Evolutionary conservation across 176 grass and related monocot genomes (phyloP).

Genomic region (Luzula sylvatica): DNA sequence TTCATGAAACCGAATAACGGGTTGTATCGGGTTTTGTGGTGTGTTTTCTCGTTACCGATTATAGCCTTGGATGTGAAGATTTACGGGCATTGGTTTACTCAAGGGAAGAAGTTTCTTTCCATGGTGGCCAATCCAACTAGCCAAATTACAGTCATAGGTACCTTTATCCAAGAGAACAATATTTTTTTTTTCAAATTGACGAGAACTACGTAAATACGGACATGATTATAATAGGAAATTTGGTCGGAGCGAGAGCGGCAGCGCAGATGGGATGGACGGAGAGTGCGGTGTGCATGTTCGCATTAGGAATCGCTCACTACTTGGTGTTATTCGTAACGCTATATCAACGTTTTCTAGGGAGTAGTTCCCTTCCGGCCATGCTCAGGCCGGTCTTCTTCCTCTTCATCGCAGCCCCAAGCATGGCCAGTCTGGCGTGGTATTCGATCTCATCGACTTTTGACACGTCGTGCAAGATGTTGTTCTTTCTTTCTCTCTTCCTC

Average conservation of each 20-base stretch:
- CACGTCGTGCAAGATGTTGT: constrained; percentile 81
- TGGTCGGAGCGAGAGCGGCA: constrained; percentile 51
- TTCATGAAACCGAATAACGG: constrained; percentile 26
- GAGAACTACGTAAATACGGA: too few relatives aligned
- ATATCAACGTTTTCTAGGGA: constrained; percentile 68
- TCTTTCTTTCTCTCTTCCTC: constrained; percentile 90
- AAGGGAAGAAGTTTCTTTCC: constrained; percentile 62
- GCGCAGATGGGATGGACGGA: constrained; percentile 73
- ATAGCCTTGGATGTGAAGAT: constrained; percentile 74
- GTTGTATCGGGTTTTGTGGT: constrained; percentile 49
- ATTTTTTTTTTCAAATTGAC: too few relatives aligned
- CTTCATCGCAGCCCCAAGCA: constrained; percentile 82
- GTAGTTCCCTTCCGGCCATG: constrained; percentile 63
- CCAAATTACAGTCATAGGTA: constrained; percentile 82
- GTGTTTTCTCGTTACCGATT: constrained; percentile 61
- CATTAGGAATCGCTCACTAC: constrained; percentile 72
- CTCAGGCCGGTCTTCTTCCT: constrained; percentile 86
- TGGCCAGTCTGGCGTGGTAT: constrained; percentile 68
- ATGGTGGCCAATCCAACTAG: constrained; percentile 88
- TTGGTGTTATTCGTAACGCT: constrained; percentile 85
- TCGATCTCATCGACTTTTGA: constrained; percentile 49
- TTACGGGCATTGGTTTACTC: constrained; percentile 92
- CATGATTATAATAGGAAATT: too few relatives aligned
- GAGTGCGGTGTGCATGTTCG: constrained; percentile 70
- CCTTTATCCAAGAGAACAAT: not conserved